These are phyloP conservation scores for Micractinium conductrix DNA, from an alignment of 139 green algal species.

Conservation along the genomic window DNA sequence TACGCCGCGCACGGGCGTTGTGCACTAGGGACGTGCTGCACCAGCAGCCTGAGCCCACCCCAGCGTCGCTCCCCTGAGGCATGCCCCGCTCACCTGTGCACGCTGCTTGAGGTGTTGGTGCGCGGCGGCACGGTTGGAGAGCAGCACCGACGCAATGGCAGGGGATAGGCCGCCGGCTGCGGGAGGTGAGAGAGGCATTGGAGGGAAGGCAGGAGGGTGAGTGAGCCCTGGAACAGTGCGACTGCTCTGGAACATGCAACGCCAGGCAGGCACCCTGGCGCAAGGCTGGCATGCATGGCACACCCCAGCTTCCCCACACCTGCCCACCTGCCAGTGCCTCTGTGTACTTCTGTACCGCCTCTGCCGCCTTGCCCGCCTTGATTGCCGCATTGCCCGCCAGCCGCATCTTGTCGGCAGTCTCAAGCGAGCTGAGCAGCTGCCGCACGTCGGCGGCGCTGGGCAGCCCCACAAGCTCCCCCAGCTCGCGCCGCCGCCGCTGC, in stretches of 20 bases:
- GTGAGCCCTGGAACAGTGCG: too few species aligned
- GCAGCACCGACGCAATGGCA: slow-evolving; percentile 74
- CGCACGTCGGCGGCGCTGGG: slow-evolving; percentile 15
- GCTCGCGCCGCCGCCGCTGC: slow-evolving; percentile 1
- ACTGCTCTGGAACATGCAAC: too few species aligned
- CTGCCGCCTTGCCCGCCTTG: slow-evolving; percentile 41
- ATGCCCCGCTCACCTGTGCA: slow-evolving; percentile 7
- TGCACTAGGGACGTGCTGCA: neutral
- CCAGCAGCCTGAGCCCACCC: neutral
- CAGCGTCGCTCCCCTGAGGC: neutral
- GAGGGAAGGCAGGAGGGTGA: neutral
- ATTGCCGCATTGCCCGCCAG: slow-evolving; percentile 67
- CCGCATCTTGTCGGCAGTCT: slow-evolving; percentile 46
- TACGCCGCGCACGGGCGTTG: neutral
- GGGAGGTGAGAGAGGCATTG: slow-evolving; percentile 10
- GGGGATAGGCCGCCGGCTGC: slow-evolving; percentile 35
- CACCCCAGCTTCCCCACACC: too few species aligned
- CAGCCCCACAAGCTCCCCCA: slow-evolving; percentile 20
- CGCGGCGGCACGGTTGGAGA: slow-evolving; percentile 83
- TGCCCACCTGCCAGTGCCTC: slow-evolving; percentile 9
- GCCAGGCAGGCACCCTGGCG: too few species aligned
- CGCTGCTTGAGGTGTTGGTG: slow-evolving; percentile 51
- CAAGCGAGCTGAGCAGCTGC: slow-evolving; percentile 24
- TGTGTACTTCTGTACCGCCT: slow-evolving; percentile 60
- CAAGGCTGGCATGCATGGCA: too few species aligned